phyloP scores from a whole-genome alignment of 1,139 yeast genomes.

The Pichia sp. region DNA sequence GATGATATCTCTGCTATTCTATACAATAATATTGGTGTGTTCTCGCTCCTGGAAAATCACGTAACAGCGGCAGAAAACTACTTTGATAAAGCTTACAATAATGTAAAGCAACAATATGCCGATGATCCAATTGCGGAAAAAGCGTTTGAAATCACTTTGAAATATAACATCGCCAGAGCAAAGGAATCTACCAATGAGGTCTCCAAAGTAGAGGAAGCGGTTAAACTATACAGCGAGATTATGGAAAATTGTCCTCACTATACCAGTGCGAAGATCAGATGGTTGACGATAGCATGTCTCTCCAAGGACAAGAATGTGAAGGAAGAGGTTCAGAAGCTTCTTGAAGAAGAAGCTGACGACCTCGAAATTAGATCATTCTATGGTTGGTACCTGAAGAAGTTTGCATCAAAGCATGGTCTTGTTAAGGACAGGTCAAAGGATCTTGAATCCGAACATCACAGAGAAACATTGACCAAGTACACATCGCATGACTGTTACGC shows the following conservation, averaged over 20 bases:
- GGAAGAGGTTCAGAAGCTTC: conserved; percentile 50
- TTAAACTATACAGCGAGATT: conserved; percentile 47
- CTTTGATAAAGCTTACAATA: conserved; percentile 22
- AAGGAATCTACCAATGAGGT: conserved; percentile 37
- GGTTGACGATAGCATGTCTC: conserved; percentile 39
- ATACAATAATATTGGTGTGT: conserved; percentile 80
- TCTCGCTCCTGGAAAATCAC: conserved; percentile 52
- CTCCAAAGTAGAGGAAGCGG: conserved; percentile 36
- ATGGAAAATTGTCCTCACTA: conserved; percentile 60
- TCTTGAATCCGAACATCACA: conserved; percentile 72
- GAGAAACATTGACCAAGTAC: conserved; percentile 71
- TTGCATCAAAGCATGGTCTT: conserved; percentile 37
- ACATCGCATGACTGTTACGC: conserved; percentile 91
- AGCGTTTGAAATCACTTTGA: conserved; percentile 40
- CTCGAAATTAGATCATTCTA: conserved; percentile 84
- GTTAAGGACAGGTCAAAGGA: conserved; percentile 36
- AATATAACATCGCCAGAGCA: conserved; percentile 59
- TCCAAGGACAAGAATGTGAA: conserved; percentile 31
- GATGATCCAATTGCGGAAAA: conserved; percentile 22
- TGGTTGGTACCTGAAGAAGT: conserved; percentile 77
- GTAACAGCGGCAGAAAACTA: conserved; percentile 22
- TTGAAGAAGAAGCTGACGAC: conserved; percentile 50
- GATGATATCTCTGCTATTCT: conserved; percentile 58
- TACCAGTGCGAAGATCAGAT: conserved; percentile 69
- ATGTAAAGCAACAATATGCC: conserved; percentile 21